phyloP scores from a whole-genome alignment of 257 asterid species.

The Solanum corneliomulleri region DNA sequence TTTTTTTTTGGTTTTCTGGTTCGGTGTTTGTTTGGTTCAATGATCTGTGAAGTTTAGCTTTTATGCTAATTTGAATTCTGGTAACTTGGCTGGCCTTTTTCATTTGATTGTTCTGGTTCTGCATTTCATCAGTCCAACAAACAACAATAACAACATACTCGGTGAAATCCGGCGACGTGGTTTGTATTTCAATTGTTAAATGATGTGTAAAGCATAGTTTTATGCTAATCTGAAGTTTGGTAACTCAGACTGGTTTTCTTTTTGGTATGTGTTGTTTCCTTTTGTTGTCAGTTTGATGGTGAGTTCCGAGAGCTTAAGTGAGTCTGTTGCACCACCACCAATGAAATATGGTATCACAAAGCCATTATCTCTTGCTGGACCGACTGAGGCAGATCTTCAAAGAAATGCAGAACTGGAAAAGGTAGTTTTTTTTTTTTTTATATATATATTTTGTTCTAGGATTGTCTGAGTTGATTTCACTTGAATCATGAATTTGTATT shows the following conservation, averaged over 20 bases:
- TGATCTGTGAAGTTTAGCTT: neutral
- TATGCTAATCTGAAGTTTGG: neutral
- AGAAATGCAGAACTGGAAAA: conserved; percentile 7
- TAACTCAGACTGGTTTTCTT: neutral
- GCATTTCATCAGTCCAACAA: neutral
- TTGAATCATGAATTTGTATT: neutral
- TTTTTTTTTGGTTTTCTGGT: neutral
- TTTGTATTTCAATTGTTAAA: neutral
- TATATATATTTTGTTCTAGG: neutral
- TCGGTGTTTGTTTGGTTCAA: neutral
- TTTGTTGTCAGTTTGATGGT: neutral
- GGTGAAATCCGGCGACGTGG: neutral
- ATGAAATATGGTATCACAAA: neutral
- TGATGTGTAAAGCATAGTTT: neutral
- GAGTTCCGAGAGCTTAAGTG: conserved; percentile 4
- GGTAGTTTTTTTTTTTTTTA: neutral
- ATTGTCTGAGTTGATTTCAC: neutral
- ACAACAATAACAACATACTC: neutral
- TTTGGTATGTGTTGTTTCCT: neutral
- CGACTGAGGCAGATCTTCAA: conserved; percentile 3
- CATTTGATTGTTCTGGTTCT: neutral
- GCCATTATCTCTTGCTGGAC: conserved; percentile 9
- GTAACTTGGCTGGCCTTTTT: neutral
- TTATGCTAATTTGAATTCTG: neutral
- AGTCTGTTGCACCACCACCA: neutral